phyloP scores from a whole-genome alignment of 495 filamentous ascomycete genomes.

The Xylaria telfairii region DNA sequence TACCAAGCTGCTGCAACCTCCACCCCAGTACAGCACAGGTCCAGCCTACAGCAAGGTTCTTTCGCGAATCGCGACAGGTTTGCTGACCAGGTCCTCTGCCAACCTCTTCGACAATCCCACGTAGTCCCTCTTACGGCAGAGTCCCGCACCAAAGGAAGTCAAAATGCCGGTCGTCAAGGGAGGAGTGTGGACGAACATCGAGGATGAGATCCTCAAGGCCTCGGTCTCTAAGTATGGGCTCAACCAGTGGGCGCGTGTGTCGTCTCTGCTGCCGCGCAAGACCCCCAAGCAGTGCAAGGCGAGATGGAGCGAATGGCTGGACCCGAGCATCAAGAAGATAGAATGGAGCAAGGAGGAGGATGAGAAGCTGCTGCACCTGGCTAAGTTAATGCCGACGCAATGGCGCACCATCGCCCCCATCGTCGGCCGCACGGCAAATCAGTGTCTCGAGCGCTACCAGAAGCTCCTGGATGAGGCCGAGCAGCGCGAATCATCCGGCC shows the following conservation, averaged over 20 bases:
- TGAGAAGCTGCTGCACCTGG: constrained; percentile 93
- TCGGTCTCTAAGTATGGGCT: constrained; percentile 96
- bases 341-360: constrained; percentile 99
- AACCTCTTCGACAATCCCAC: constrained; percentile 11
- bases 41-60: background rate
- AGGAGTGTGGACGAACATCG: constrained; percentile 84
- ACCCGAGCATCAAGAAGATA: constrained; percentile 95
- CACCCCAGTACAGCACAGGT: too few relatives aligned
- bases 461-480: constrained; percentile 96
- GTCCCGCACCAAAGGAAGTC: constrained; percentile 25
- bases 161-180: constrained; percentile 97
- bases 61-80: constrained; percentile 19
- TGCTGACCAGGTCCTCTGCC: background rate
- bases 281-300: constrained; percentile 99
- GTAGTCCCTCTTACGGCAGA: background rate
- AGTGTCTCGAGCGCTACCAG: constrained; percentile 96
- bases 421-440: constrained; percentile 93
- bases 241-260: constrained; percentile 99
- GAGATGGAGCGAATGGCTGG: constrained; percentile 97
- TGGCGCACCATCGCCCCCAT: constrained; percentile 98
- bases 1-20: too few relatives aligned
- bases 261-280: constrained; percentile 94
- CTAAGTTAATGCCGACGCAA: constrained; percentile 98
- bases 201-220: constrained; percentile 96
- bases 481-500: constrained; percentile 76